Base-by-base conservation (phyloP, 768 basidiomycete genomes). In the Tulasnella sp. region DNA sequence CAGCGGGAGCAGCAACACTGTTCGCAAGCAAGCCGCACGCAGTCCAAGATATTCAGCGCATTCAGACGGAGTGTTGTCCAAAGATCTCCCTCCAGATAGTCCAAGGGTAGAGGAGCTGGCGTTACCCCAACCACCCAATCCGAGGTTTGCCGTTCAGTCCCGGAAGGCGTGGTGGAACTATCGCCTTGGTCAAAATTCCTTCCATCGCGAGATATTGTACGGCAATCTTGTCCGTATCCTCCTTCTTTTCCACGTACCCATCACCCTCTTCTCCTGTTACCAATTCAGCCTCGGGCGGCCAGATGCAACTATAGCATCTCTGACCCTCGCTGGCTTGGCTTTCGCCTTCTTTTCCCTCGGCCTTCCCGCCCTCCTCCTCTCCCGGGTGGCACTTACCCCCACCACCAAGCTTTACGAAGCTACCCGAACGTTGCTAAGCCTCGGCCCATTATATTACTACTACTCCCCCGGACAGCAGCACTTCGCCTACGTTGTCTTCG, bases 331-430 rank as follows among this genome's bases (percentile, higher is more conserved):
- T 7, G 94, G 90, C 8, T 84, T 98, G 75, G 92, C 94, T 0
- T 96, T 99, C 84, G 88, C 91, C 46, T 83, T 94, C 81, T 89
- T 99, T 81, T 96, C 94, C 14, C 88, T 99, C 77, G 85, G 93
- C 31, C 86, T 95, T 34, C 97, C 97, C 1, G 88, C 90, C 8
- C 88, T 93, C 76, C 88, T 98, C 20, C 88, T 97, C 72, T 86
- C 92, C 80, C 92, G 93, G n/a, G 90, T 99, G 40, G 90, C 91
- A 24, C 88, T 91, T 81, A 96, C 94, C 0, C 91, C 93, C 22
- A 94, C 94, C 37, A 93, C 92, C 85, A 97, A 98, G 84, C 89
- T 99, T 7, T 99, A 99, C 85, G 96, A 97, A 82, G 96, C 97
- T 86, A 97, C 96, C 1, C 90, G 95, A 82, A 98, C 97, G 0